These are phyloP conservation scores for Blastocrithidia nonstop DNA, from an alignment of 208 protist genomes.

Conservation along the genomic window DNA sequence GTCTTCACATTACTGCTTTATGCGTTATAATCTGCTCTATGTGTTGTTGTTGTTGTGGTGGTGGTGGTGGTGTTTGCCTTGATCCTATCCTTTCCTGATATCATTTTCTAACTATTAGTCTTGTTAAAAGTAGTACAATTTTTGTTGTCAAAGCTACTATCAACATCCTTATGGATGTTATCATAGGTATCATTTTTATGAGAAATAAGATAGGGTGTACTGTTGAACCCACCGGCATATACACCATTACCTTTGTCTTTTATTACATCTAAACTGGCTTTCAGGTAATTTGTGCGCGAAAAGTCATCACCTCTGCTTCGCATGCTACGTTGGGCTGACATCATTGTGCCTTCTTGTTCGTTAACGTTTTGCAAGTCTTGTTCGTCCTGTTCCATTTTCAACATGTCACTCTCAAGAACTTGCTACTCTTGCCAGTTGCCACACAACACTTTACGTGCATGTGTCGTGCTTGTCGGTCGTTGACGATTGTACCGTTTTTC, in stretches of 20 bases:
- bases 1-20: constrained; percentile 28
- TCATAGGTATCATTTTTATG: too few relatives aligned
- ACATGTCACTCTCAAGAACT: constrained; percentile 53
- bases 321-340: background rate
- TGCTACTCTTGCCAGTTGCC: constrained; percentile 82
- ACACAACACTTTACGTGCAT: constrained; percentile 54
- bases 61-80: too few relatives aligned
- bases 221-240: constrained; percentile 49
- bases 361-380: too few relatives aligned
- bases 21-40: constrained; percentile 54
- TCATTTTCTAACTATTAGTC: too few relatives aligned
- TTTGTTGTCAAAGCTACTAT: too few relatives aligned
- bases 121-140: too few relatives aligned
- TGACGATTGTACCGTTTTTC: constrained; percentile 79
- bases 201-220: constrained; percentile 60
- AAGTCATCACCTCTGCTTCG: too few relatives aligned
- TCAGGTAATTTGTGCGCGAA: background rate
- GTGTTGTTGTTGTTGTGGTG: constrained; percentile 25
- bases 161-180: too few relatives aligned
- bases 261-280: constrained; percentile 31
- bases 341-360: background rate
- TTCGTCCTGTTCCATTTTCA: constrained; percentile 18
- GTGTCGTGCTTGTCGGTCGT: constrained; percentile 17
- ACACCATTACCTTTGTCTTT: constrained; percentile 16
- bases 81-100: too few relatives aligned